These are phyloP conservation scores for Entophlyctis luteolus DNA, from an alignment of 192 early-diverging fungal genomes.

Conservation along the genomic window DNA sequence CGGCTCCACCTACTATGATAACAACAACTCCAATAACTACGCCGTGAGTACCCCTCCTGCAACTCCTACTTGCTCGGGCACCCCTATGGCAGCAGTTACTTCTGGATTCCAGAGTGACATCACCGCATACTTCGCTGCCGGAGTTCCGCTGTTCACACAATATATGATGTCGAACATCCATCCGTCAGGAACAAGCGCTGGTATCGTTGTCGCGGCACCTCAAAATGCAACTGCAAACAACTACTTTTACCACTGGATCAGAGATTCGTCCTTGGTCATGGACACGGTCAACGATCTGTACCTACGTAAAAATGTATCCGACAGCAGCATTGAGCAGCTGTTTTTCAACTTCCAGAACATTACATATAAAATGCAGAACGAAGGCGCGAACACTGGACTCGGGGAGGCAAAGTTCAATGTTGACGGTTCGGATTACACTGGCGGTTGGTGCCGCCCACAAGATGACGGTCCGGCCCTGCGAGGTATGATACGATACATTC, in stretches of 20 bases:
- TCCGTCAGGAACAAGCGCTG: neutral
- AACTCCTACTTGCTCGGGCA: neutral
- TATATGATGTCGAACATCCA: constrained; percentile 25
- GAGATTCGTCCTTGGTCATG: constrained; percentile 58
- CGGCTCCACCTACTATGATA: constrained; percentile 38
- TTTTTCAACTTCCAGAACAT: constrained; percentile 44
- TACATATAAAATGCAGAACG: constrained; percentile 21
- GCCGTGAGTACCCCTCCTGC: neutral
- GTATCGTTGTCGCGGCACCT: constrained; percentile 15
- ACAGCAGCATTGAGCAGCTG: neutral
- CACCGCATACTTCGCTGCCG: neutral
- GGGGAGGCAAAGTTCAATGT: constrained; percentile 68
- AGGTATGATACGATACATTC: constrained; percentile 35
- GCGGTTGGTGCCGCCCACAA: constrained; percentile 62
- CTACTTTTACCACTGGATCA: constrained; percentile 75
- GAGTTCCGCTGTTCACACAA: neutral
- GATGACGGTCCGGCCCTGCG: constrained; percentile 67
- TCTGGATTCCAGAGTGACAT: constrained; percentile 17
- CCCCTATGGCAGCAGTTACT: neutral
- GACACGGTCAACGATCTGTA: constrained; percentile 33
- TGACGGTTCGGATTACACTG: constrained; percentile 48
- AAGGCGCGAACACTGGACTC: constrained; percentile 20
- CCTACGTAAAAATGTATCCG: constrained; percentile 3
- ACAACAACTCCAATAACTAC: constrained; percentile 18
- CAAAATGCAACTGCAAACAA: constrained; percentile 30